Conservation (phyloP, 176 grass and related monocot species). For the Ensete ventricosum region DNA sequence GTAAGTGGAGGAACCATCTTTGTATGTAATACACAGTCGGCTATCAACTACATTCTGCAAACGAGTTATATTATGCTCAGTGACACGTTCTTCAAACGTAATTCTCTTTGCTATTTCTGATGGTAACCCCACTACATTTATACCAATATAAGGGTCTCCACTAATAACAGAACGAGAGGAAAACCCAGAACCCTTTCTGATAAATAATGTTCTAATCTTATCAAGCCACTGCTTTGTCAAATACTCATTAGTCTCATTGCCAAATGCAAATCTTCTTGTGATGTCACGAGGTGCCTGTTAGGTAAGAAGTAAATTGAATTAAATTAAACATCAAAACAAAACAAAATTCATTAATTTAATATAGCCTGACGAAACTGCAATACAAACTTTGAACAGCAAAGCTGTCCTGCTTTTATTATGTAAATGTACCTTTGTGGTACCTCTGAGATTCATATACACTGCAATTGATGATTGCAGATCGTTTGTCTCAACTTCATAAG, state of each 20-base stretch:
- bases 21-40: slow-evolving; percentile 72
- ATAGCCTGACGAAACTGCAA: not conserved
- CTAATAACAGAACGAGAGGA: slow-evolving; percentile 88
- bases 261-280: slow-evolving; percentile 44
- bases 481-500: slow-evolving; percentile 54
- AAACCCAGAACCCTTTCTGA: slow-evolving; percentile 92
- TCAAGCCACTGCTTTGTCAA: slow-evolving; percentile 86
- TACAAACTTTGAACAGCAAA: too few species aligned
- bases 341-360: slow-evolving; percentile 12
- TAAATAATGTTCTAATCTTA: slow-evolving; percentile 84
- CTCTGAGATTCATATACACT: slow-evolving; percentile 76
- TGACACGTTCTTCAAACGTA: slow-evolving; percentile 91
- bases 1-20: slow-evolving; percentile 67
- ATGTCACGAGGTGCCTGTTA: slow-evolving; percentile 75
- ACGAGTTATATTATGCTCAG: slow-evolving; percentile 46
- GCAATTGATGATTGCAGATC: slow-evolving; percentile 59
- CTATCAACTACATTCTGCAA: slow-evolving; percentile 76
- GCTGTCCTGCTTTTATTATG: not conserved
- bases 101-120: slow-evolving; percentile 82
- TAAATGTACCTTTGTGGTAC: slow-evolving; percentile 64
- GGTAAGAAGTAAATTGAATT: not conserved
- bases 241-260: slow-evolving; percentile 38
- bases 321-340: slow-evolving; percentile 11
- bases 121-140: slow-evolving; percentile 74
- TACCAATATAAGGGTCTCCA: slow-evolving; percentile 71